Evolutionary conservation across 306 rosid species (phyloP).

Genomic region (Coriaria nepalensis): DNA sequence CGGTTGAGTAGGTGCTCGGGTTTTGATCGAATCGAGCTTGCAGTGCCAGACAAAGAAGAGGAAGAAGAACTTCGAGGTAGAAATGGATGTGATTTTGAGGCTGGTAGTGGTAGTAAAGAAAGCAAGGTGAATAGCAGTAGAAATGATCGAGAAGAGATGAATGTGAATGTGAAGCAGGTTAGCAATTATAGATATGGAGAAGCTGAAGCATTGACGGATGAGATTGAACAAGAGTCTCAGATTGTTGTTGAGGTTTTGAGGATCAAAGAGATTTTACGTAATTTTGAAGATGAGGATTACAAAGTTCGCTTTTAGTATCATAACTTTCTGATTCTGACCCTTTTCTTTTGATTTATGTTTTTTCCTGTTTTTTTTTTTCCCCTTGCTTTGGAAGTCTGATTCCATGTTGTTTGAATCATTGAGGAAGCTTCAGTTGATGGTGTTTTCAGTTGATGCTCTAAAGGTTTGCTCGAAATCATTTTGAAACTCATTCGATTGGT

Average conservation of each 20-base stretch:
- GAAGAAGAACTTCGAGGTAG: too few species aligned
- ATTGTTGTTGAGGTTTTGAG: conserved; percentile 54
- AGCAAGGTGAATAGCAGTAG: conserved; percentile 52
- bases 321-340: background rate
- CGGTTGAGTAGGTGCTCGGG: conserved; percentile 46
- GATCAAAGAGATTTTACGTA: conserved; percentile 46
- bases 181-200: conserved; percentile 59
- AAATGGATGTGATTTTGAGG: too few species aligned
- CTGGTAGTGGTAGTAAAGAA: conserved; percentile 78
- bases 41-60: conserved; percentile 21
- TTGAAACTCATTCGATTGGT: too few species aligned
- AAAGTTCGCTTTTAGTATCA: too few species aligned
- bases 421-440: conserved; percentile 81
- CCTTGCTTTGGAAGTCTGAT: conserved; percentile 66
- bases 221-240: conserved; percentile 60
- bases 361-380: background rate
- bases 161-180: conserved; percentile 27
- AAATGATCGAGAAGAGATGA: conserved; percentile 35
- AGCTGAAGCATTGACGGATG: conserved; percentile 93
- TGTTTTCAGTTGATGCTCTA: conserved; percentile 46
- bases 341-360: background rate
- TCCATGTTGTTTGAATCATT: conserved; percentile 54
- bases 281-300: conserved; percentile 39
- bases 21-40: conserved; percentile 47
- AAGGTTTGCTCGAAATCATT: too few species aligned